These are phyloP conservation scores for Trichoderma parareesei DNA, from an alignment of 495 filamentous ascomycete genomes.

Conservation along the genomic window DNA sequence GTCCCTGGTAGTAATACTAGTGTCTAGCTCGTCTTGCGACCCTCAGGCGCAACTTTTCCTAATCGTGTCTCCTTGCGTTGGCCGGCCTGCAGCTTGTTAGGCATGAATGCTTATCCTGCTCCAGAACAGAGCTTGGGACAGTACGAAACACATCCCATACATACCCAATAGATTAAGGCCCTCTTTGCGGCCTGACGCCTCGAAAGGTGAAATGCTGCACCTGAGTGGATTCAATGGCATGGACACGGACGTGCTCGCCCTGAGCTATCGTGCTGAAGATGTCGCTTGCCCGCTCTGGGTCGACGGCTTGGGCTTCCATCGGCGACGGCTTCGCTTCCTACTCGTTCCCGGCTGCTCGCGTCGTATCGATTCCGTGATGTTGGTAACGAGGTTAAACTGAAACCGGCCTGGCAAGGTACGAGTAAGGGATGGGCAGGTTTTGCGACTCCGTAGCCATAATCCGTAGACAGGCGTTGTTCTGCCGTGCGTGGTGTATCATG, in stretches of 20 bases:
- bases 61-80: neutral
- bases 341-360: neutral
- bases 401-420: neutral
- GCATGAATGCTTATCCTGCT: neutral
- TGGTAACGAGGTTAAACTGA: constrained; percentile 5
- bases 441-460: neutral
- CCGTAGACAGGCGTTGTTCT: neutral
- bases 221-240: neutral
- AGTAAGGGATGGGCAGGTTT: neutral
- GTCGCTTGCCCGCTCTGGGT: neutral
- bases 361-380: neutral
- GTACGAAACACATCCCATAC: neutral
- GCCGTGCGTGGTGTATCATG: neutral
- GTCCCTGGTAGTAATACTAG: neutral
- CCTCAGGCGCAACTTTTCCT: neutral
- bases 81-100: neutral
- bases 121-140: neutral
- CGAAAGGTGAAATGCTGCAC: neutral
- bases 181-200: neutral
- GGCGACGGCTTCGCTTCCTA: constrained; percentile 1
- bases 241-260: neutral
- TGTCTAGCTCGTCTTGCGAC: neutral
- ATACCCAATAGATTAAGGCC: neutral
- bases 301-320: neutral
- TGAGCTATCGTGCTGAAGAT: neutral